phyloP scores from a whole-genome alignment of 2,329 filamentous ascomycete species.

The Fusarium temperatum region DNA sequence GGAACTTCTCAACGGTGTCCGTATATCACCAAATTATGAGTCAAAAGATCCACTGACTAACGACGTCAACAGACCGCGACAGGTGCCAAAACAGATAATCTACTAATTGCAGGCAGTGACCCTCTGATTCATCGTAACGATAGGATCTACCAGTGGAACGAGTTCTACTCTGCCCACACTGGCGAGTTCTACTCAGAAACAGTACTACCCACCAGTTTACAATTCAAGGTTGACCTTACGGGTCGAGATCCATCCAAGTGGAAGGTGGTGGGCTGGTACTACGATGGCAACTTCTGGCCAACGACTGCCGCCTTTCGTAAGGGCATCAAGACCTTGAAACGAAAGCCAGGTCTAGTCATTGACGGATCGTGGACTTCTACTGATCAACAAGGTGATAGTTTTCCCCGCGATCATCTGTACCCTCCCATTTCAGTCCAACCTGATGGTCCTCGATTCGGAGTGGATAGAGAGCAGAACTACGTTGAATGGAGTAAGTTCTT shows the following conservation, averaged over 20 bases:
- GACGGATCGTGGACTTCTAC: slow-evolving; percentile 21
- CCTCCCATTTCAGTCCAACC: slow-evolving; percentile 20
- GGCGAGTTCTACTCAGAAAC: slow-evolving; percentile 51
- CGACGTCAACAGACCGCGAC: slow-evolving; percentile 8
- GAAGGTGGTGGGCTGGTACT: slow-evolving; percentile 62
- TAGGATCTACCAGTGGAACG: slow-evolving; percentile 58
- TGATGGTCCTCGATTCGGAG: slow-evolving; percentile 5
- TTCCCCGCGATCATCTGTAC: slow-evolving; percentile 1
- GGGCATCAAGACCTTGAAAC: background rate
- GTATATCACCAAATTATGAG: background rate
- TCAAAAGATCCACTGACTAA: background rate
- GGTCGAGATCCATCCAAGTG: slow-evolving; percentile 61
- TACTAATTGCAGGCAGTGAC: slow-evolving; percentile 30
- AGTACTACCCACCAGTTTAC: slow-evolving; percentile 57
- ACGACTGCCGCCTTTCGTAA: slow-evolving; percentile 51
- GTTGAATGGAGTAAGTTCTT: slow-evolving; percentile 24
- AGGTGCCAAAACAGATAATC: slow-evolving; percentile 1
- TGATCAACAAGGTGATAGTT: background rate
- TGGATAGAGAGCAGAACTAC: slow-evolving; percentile 24
- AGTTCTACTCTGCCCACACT: slow-evolving; percentile 52
- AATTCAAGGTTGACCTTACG: slow-evolving; percentile 57
- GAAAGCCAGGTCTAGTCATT: slow-evolving; percentile 4
- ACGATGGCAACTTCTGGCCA: slow-evolving; percentile 62
- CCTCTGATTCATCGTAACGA: slow-evolving; percentile 51
- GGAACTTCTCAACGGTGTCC: slow-evolving; percentile 23